These are phyloP conservation scores for Apiospora saccharicola DNA, from an alignment of 2,329 filamentous ascomycete species.

Conservation along the genomic window DNA sequence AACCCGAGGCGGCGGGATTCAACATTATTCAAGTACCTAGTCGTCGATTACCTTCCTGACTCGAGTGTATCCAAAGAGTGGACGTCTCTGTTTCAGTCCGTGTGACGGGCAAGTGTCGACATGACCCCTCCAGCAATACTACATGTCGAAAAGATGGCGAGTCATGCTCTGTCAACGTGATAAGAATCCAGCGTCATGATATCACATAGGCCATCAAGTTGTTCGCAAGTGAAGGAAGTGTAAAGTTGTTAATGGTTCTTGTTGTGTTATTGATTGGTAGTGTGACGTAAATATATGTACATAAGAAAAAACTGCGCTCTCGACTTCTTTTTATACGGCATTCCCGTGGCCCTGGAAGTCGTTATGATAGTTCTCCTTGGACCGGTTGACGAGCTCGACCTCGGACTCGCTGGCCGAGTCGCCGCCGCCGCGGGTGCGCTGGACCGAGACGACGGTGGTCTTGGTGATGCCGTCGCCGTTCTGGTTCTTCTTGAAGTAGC, in stretches of 20 bases:
- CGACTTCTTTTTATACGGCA: not conserved
- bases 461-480: conserved; percentile 26
- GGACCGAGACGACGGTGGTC: conserved; percentile 28
- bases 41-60: not conserved
- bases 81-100: not conserved
- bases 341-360: not conserved
- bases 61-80: not conserved
- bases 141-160: not conserved
- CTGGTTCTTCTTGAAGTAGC: not conserved
- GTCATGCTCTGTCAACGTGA: not conserved
- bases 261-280: not conserved
- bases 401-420: conserved; percentile 22
- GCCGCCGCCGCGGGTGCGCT: conserved; percentile 24
- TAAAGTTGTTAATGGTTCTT: not conserved
- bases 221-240: not conserved
- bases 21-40: not conserved
- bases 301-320: not conserved
- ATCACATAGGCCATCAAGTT: not conserved
- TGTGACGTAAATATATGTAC: not conserved
- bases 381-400: conserved; percentile 25
- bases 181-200: not conserved
- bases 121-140: not conserved
- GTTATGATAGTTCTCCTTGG: conserved; percentile 9
- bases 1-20: not conserved
- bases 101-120: not conserved